phyloP scores from a whole-genome alignment of 2,329 filamentous ascomycete species.

The Fusarium tjaetaba region DNA sequence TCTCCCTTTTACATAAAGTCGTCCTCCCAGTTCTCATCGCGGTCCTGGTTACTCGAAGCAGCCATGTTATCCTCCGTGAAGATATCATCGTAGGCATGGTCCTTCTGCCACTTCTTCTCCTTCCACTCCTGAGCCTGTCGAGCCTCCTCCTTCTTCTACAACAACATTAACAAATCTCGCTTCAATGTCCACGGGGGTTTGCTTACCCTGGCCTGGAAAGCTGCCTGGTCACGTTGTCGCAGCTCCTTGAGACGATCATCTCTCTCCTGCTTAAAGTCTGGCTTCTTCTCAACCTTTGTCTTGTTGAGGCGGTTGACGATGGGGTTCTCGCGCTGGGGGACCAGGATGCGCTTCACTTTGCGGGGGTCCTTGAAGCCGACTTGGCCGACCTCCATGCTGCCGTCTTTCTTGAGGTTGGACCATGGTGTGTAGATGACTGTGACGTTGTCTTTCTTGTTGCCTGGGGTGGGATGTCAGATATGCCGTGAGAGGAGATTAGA shows the following conservation, averaged over 20 bases:
- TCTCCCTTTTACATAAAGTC: slow-evolving; percentile 82
- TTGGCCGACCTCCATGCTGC: slow-evolving; percentile 93
- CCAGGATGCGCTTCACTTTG: slow-evolving; percentile 82
- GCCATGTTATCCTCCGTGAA: slow-evolving; percentile 86
- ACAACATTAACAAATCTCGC: not conserved
- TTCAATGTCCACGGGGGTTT: no score
- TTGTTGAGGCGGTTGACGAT: slow-evolving; percentile 99
- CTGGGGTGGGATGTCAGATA: slow-evolving; percentile 52
- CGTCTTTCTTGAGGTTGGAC: slow-evolving; percentile 95
- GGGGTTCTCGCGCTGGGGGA: slow-evolving; percentile 82
- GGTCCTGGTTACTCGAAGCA: slow-evolving; percentile 84
- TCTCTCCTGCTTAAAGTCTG: slow-evolving; percentile 83
- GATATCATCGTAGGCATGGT: slow-evolving; percentile 96
- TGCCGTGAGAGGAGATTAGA: not conserved
- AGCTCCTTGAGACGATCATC: slow-evolving; percentile 79
- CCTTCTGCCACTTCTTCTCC: slow-evolving; percentile 92
- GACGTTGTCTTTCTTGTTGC: slow-evolving; percentile 98
- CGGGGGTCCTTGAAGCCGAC: slow-evolving; percentile 93
- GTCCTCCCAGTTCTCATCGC: slow-evolving; percentile 80
- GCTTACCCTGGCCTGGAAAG: slow-evolving; percentile 69
- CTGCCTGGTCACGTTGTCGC: slow-evolving; percentile 75
- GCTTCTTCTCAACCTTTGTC: slow-evolving; percentile 88
- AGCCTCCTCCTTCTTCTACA: slow-evolving; percentile 79
- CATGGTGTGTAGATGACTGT: slow-evolving; percentile 98
- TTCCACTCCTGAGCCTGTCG: slow-evolving; percentile 80